A percentile compares a stretch with the other conserved stretches of the same genome.
These are phyloP conservation scores for Flaveria bidentis DNA, from an alignment of 129 eudicot genomes.

Conservation along the genomic window DNA sequence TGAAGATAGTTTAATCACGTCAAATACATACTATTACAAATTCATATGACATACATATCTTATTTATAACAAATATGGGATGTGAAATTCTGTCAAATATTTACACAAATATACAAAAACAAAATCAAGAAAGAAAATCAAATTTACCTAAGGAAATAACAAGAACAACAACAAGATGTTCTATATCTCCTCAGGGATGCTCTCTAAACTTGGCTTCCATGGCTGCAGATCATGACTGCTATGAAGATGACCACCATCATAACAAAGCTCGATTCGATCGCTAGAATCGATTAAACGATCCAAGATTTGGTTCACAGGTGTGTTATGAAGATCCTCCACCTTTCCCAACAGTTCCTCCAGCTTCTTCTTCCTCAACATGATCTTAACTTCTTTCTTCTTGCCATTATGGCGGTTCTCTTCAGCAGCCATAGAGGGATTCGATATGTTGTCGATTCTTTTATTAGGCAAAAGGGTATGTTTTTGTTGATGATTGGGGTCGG, in stretches of 20 bases:
- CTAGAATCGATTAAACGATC: slow-evolving; percentile 34
- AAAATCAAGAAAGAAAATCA: not conserved
- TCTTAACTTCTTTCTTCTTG: slow-evolving; percentile 41
- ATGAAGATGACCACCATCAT: slow-evolving; percentile 16
- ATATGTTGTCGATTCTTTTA: not conserved
- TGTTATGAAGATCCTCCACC: slow-evolving; percentile 35
- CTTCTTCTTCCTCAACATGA: slow-evolving; percentile 45
- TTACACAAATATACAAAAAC: not conserved
- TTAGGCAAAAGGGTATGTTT: slow-evolving; percentile 28
- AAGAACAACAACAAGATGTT: not conserved
- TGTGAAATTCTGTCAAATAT: not conserved
- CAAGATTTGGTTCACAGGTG: slow-evolving; percentile 39
- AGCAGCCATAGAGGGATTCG: not conserved
- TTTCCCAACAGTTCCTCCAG: slow-evolving; percentile 41
- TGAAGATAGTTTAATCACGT: too few relatives aligned
- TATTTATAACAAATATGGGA: not conserved
- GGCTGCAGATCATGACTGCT: slow-evolving; percentile 14
- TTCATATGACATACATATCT: too few relatives aligned
- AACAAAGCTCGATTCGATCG: not conserved
- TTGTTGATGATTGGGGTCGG: slow-evolving; percentile 29
- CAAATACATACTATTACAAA: too few relatives aligned
- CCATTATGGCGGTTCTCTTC: not conserved
- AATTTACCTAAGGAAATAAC: not conserved
- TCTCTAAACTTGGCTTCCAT: slow-evolving; percentile 45
- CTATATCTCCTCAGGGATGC: slow-evolving; percentile 43